Conservation (phyloP, 371 early-diverging fungal genomes). For the Mortierella sp. region DNA sequence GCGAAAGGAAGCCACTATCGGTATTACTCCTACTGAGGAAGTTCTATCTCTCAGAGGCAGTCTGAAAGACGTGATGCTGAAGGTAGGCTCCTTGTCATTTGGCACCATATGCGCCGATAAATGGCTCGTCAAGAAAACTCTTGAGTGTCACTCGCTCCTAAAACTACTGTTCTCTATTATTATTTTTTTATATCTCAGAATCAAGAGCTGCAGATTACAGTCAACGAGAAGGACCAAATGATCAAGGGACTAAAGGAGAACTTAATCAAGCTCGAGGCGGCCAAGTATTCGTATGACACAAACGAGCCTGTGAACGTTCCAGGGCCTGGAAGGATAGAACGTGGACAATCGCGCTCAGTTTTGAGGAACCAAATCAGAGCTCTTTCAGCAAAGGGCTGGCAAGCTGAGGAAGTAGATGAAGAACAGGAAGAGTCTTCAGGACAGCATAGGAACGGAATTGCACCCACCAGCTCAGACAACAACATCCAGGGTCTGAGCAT, state of each 20-base stretch:
- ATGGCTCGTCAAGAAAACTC: no score
- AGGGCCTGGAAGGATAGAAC: conserved; percentile 20
- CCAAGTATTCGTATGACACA: conserved; percentile 27
- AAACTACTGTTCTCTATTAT: neutral
- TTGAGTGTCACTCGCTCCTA: neutral
- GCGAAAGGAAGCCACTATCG: conserved; percentile 28
- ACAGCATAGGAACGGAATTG: conserved; percentile 1
- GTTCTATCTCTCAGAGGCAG: conserved; percentile 43
- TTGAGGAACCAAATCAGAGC: conserved; percentile 42
- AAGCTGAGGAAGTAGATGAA: conserved; percentile 43
- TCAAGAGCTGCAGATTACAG: conserved; percentile 35
- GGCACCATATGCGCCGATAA: neutral
- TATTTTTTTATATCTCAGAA: conserved; percentile 9
- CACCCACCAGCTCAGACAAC: conserved; percentile 15
- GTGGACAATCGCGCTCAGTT: conserved; percentile 23
- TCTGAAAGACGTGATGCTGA: conserved; percentile 46
- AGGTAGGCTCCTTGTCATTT: conserved; percentile 5
- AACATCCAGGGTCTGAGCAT: conserved; percentile 20
- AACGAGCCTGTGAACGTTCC: conserved; percentile 6
- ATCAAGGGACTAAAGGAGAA: conserved; percentile 48
- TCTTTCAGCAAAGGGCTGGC: conserved; percentile 49
- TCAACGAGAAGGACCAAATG: conserved; percentile 29
- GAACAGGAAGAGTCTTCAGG: conserved; percentile 38
- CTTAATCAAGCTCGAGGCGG: conserved; percentile 38
- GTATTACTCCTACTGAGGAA: conserved; percentile 41